Evolutionary conservation across 495 filamentous ascomycete genomes (phyloP).

Genomic region (Aspergillus campestris): DNA sequence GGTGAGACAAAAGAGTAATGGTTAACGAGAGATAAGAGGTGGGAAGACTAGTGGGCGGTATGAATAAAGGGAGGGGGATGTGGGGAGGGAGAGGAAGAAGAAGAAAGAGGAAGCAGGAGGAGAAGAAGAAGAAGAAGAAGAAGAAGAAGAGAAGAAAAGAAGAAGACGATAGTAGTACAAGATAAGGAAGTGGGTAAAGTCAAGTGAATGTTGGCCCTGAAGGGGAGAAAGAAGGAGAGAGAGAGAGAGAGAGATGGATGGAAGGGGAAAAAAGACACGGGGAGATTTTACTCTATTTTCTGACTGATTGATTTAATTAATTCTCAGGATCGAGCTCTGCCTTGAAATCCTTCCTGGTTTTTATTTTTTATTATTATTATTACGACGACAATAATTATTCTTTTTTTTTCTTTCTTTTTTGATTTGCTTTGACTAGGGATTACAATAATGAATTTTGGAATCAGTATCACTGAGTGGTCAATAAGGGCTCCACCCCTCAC

Average conservation of each 20-base stretch:
- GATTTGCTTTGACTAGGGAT: too few relatives aligned
- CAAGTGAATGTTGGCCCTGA: neutral
- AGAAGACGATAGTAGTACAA: slow-evolving; percentile 11
- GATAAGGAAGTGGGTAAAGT: slow-evolving; percentile 1
- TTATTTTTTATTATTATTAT: too few relatives aligned
- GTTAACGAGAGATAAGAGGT: too few relatives aligned
- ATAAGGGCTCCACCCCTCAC: too few relatives aligned
- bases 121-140: slow-evolving; percentile 7
- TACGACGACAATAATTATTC: too few relatives aligned
- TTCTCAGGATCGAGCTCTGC: neutral
- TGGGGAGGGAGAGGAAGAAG: neutral
- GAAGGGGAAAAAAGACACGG: slow-evolving; percentile 1
- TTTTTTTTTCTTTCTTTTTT: too few relatives aligned
- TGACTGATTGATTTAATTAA: too few relatives aligned
- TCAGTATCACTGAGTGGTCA: too few relatives aligned
- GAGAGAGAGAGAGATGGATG: slow-evolving; percentile 8
- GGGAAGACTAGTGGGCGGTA: neutral
- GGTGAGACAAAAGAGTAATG: too few relatives aligned
- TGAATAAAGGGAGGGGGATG: slow-evolving; percentile 5
- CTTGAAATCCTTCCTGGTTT: too few relatives aligned
- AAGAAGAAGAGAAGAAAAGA: slow-evolving; percentile 7
- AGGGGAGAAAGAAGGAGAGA: neutral
- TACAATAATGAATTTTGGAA: too few relatives aligned
- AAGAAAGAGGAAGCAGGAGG: slow-evolving; percentile 1
- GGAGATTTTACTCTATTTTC: neutral